Evolutionary conservation across 768 basidiomycete species (phyloP).

Genomic region (Tricholoma bakamatsutake): DNA sequence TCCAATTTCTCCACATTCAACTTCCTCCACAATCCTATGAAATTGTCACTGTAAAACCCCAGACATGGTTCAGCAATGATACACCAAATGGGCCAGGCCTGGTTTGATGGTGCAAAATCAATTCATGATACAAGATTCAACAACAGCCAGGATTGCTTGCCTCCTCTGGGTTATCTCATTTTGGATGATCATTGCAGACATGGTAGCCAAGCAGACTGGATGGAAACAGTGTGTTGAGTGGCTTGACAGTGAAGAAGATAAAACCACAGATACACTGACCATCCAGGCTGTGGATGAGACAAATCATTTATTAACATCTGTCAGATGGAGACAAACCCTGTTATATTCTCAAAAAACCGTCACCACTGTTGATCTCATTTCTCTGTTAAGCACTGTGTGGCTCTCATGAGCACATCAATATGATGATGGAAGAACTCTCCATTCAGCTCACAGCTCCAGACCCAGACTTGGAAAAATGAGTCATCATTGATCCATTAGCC

Average conservation of each 20-base stretch:
- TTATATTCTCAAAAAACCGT: not conserved
- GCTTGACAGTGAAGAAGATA: not conserved
- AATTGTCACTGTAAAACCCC: not conserved
- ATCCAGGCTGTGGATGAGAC: not conserved
- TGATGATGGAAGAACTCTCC: too few species aligned
- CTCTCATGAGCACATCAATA: constrained; percentile 3
- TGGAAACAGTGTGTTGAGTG: constrained; percentile 9
- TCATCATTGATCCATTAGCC: constrained; percentile 5
- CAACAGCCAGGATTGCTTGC: not conserved
- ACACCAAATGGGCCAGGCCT: constrained; percentile 3
- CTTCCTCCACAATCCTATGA: too few species aligned
- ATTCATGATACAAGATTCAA: not conserved
- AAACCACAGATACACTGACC: not conserved
- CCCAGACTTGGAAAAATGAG: not conserved
- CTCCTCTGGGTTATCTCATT: not conserved
- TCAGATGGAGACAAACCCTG: constrained; percentile 6
- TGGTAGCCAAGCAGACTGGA: not conserved
- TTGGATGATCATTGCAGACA: not conserved
- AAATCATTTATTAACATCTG: not conserved
- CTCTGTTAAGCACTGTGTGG: constrained; percentile 5
- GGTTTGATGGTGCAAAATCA: constrained; percentile 3
- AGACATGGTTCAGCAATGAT: not conserved
- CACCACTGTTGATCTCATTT: constrained; percentile 1
- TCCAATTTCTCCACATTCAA: too few species aligned
- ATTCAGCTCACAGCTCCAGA: constrained; percentile 1